Conservation (phyloP, 768 basidiomycete genomes). For the Suillus cothurnatus region DNA sequence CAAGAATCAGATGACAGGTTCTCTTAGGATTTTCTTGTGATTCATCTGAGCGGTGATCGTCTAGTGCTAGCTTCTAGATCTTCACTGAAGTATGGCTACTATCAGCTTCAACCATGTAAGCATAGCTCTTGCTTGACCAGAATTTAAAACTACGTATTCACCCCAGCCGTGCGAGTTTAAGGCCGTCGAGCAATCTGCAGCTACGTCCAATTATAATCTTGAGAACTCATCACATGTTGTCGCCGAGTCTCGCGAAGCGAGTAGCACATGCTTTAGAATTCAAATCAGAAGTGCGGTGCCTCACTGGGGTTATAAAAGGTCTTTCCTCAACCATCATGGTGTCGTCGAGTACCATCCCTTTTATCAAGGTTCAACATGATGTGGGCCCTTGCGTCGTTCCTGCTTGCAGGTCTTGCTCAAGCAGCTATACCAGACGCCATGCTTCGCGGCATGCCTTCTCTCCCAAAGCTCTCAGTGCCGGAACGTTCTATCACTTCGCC, state of each 20-base stretch:
- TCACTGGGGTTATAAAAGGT: not conserved
- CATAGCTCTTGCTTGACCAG: not conserved
- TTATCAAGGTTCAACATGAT: not conserved
- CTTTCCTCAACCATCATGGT: not conserved
- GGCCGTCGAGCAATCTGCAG: not conserved
- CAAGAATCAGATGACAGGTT: not conserved
- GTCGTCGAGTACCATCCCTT: not conserved
- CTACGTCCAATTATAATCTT: not conserved
- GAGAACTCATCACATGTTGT: not conserved
- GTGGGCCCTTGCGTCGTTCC: not conserved
- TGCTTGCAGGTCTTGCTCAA: not conserved
- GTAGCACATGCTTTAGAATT: not conserved
- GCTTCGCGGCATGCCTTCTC: conserved; percentile 18
- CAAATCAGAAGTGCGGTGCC: not conserved
- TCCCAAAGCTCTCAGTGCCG: conserved; percentile 18
- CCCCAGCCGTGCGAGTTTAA: not conserved
- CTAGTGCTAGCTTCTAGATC: not conserved
- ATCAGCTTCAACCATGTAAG: not conserved
- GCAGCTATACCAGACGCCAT: conserved; percentile 24
- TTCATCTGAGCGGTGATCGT: not conserved
- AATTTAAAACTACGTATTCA: not conserved
- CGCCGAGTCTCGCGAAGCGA: not conserved
- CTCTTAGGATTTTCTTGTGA: not conserved
- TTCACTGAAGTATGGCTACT: not conserved
- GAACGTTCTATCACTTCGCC: conserved; percentile 16